Conservation (phyloP, 225 moss, liverwort and hornwort species). For the Asterella californica region DNA sequence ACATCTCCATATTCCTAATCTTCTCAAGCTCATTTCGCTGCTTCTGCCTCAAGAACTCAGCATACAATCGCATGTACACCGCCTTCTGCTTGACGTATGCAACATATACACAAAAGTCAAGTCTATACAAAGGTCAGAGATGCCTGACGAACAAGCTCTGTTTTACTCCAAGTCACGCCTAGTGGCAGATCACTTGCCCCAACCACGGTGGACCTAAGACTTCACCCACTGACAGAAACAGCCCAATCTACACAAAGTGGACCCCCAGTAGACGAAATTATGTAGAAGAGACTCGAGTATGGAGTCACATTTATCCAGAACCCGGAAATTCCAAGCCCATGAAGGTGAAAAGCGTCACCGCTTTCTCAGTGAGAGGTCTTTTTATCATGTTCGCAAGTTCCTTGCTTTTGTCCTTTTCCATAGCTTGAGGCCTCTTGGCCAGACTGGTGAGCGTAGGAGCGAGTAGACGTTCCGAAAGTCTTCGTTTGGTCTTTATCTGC, state of each 20-base stretch:
- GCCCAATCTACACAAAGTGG: not conserved
- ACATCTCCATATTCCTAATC: constrained; percentile 57
- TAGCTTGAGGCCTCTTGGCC: constrained; percentile 38
- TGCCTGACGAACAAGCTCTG: not conserved
- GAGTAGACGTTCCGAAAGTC: constrained; percentile 42
- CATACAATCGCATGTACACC: constrained; percentile 83
- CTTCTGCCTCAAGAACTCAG: constrained; percentile 76
- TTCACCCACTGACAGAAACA: not conserved
- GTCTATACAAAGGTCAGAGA: not conserved
- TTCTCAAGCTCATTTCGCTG: constrained; percentile 56
- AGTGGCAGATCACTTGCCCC: not conserved
- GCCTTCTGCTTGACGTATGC: constrained; percentile 55
- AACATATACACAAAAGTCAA: not conserved
- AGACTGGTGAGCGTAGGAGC: constrained; percentile 47
- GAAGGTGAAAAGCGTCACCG: constrained; percentile 31
- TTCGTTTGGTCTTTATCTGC: constrained; percentile 16
- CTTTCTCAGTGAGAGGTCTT: constrained; percentile 40
- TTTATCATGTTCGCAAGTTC: constrained; percentile 33
- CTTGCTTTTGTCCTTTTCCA: constrained; percentile 33
- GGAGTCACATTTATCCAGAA: not conserved
- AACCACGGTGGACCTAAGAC: not conserved
- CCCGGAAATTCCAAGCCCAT: not conserved
- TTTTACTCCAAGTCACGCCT: not conserved
- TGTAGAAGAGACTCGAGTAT: not conserved
- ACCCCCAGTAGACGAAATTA: not conserved